Base-by-base conservation (phyloP, 192 early-diverging fungal genomes). In the Cladochytrium replicatum region DNA sequence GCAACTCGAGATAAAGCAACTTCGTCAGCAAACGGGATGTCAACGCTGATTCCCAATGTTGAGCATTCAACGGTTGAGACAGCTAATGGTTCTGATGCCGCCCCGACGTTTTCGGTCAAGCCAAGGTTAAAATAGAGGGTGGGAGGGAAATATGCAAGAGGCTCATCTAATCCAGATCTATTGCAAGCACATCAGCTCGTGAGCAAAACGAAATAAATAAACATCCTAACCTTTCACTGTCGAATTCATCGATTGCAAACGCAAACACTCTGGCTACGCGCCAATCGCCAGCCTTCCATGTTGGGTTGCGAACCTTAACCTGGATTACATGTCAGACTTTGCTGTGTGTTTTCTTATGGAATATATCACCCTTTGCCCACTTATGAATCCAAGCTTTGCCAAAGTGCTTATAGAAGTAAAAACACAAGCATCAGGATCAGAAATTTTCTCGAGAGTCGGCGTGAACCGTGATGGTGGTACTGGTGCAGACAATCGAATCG, bases 1-100 rank as follows among this genome's bases (percentile, higher is more conserved):
- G 85, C 80, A 26, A 88, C 67, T 32, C 84, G 69, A 8, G 85
- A 69, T 2, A 86, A 67, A 2, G 68, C 76, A 25, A 88, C 58
- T 0, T 77, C 71, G 26, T 54, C 63, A 2, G 85, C 84, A 1
- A 72, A 27, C 6, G 60, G 51, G 29, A 62, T 37, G 9, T 75
- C 57, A 9, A 61, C 60, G 9, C 38, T 54, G 23, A 44, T 39
- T 15, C 26, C 32, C 0, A 15, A 51, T 50, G 6, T 52, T 47
- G 8, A 13, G 21, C 2, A 45, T 29, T 4, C 48, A 43, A 6
- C 26, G 21, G 19, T 40, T 32, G 29, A 26, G 32, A 15, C 54
- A 51, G n/a, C 52, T 48, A 5, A 60, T 55, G 21, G 57, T 49
- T 32, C 41, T 31, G 25, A 66, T 48, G 30, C 21, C 39, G 30